phyloP scores from a whole-genome alignment of 73 alveolate species.

The Breviolum minutum region DNA sequence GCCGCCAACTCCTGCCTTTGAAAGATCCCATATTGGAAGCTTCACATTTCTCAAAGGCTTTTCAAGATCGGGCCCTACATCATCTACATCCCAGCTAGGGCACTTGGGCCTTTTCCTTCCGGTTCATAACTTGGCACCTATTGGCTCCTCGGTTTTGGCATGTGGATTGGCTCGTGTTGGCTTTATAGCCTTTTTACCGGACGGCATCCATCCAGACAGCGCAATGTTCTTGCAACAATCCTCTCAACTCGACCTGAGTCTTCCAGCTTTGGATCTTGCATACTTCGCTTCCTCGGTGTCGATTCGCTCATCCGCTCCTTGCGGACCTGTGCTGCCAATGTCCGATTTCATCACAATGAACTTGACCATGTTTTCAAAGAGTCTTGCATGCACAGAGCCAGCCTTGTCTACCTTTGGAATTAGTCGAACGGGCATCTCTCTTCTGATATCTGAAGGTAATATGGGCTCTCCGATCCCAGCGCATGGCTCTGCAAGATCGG shows the following conservation, averaged over 20 bases:
- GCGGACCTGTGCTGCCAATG: background rate
- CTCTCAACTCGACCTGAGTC: background rate
- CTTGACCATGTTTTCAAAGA: background rate
- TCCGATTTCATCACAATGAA: background rate
- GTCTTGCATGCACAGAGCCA: background rate
- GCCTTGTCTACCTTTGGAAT: background rate
- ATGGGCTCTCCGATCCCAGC: background rate
- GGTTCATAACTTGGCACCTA: background rate
- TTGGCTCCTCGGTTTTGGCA: background rate
- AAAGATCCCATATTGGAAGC: background rate
- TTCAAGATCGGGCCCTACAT: background rate
- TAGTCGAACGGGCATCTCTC: background rate
- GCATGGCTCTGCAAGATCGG: constrained; percentile 1
- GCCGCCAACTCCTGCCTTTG: background rate
- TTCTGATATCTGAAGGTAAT: no score
- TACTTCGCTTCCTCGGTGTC: background rate
- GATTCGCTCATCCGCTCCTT: background rate
- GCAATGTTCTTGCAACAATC: background rate
- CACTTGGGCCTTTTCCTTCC: background rate
- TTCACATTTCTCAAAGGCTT: background rate
- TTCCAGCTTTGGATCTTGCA: background rate
- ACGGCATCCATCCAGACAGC: background rate
- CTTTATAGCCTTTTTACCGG: background rate
- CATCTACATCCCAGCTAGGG: background rate
- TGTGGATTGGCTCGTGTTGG: background rate